These are phyloP conservation scores for Coprinopsis sp. DNA, from an alignment of 768 basidiomycete genomes.

Conservation along the genomic window DNA sequence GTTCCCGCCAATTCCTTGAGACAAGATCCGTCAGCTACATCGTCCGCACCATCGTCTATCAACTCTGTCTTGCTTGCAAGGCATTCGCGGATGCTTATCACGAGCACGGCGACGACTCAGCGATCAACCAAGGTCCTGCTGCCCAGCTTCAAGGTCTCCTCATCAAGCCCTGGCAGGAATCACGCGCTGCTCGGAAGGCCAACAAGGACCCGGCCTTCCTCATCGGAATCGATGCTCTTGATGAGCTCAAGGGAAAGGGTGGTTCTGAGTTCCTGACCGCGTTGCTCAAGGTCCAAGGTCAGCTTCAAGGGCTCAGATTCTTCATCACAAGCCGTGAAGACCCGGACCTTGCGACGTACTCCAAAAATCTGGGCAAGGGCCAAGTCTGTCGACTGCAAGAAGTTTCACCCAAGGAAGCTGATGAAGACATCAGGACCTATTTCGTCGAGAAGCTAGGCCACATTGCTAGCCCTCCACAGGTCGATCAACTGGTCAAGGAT, in stretches of 20 bases:
- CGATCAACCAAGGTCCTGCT: conserved; percentile 4
- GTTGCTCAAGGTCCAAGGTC: no score
- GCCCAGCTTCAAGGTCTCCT: conserved; percentile 13
- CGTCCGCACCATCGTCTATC: conserved; percentile 22
- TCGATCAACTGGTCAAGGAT: conserved; percentile 12
- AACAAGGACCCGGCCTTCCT: conserved; percentile 10
- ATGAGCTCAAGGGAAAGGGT: no score
- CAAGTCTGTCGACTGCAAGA: conserved; percentile 5
- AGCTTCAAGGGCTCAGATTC: no score
- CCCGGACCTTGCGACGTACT: not conserved
- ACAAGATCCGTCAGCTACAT: no score
- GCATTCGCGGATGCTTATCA: conserved; percentile 16
- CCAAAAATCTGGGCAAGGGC: not conserved
- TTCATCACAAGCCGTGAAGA: no score
- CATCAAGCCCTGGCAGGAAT: conserved; percentile 13
- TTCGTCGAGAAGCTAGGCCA: not conserved
- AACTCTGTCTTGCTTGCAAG: no score
- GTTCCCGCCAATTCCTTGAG: no score
- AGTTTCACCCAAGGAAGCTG: not conserved
- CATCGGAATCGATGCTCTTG: no score
- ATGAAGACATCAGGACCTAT: conserved; percentile 5
- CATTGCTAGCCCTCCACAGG: not conserved
- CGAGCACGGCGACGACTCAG: conserved; percentile 4
- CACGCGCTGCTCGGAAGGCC: not conserved
- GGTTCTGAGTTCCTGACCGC: no score